Evolutionary conservation across 2,329 filamentous ascomycete species (phyloP).

Genomic region (Cladophialophora exuberans): DNA sequence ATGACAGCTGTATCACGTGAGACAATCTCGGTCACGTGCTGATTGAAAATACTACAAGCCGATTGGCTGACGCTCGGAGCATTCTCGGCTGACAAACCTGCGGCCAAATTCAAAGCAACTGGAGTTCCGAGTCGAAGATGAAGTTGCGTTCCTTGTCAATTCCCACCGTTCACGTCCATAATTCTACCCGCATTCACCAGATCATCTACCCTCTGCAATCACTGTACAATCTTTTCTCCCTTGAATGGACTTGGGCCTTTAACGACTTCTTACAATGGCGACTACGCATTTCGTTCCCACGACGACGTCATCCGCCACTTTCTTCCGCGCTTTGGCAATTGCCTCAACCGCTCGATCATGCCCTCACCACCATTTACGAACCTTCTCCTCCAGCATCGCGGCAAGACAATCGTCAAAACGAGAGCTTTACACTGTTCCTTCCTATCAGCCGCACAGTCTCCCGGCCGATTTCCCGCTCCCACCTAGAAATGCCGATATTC

Average conservation of each 20-base stretch:
- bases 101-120: no score
- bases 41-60: background rate
- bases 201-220: background rate
- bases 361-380: constrained; percentile 43
- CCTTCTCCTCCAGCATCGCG: constrained; percentile 52
- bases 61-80: constrained; percentile 6
- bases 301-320: constrained; percentile 53
- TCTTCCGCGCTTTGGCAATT: constrained; percentile 44
- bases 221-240: background rate
- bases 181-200: background rate
- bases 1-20: background rate
- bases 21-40: background rate
- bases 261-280: constrained; percentile 41
- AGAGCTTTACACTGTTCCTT: constrained; percentile 60
- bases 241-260: background rate
- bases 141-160: background rate
- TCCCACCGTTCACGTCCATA: background rate
- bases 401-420: constrained; percentile 57
- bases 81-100: constrained; percentile 9
- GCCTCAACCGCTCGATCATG: constrained; percentile 44
- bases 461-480: constrained; percentile 57
- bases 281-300: constrained; percentile 42
- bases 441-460: constrained; percentile 65
- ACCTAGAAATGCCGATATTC: constrained; percentile 60
- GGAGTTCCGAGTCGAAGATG: no score